Conservation (phyloP, 2,329 filamentous ascomycete species). For the Talaromyces islandicus region DNA sequence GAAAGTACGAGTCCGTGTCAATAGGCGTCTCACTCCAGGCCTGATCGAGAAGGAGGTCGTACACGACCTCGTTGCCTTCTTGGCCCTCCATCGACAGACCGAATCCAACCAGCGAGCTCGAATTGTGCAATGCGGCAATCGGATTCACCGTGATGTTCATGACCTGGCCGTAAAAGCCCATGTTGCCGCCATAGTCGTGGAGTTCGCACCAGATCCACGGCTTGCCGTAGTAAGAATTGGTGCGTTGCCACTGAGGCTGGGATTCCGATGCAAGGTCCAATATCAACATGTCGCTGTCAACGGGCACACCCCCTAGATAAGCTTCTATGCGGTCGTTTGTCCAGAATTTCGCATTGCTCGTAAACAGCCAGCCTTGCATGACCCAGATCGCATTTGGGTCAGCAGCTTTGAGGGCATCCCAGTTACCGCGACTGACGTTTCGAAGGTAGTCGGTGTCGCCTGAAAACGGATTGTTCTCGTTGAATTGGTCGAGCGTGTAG, state of each 20-base stretch:
- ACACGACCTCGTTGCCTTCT: conserved; percentile 50
- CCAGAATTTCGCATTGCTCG: conserved; percentile 42
- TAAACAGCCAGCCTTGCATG: conserved; percentile 52
- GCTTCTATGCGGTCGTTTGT: conserved; percentile 44
- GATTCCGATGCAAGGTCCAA: conserved; percentile 48
- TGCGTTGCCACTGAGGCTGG: conserved; percentile 46
- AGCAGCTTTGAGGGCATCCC: conserved; percentile 43
- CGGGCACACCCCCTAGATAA: conserved; percentile 43
- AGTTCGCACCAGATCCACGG: conserved; percentile 52
- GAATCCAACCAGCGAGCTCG: conserved; percentile 41
- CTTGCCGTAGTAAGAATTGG: conserved; percentile 46
- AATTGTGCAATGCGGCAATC: conserved; percentile 38
- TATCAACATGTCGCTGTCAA: conserved; percentile 43
- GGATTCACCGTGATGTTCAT: conserved; percentile 44
- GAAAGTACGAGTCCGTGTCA: conserved; percentile 42
- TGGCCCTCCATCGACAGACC: conserved; percentile 47
- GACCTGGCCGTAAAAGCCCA: conserved; percentile 47
- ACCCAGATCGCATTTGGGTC: conserved; percentile 47
- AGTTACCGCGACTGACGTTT: conserved; percentile 40
- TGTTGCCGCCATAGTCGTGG: conserved; percentile 46
- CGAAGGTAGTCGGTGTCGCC: conserved; percentile 40
- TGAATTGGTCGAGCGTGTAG: conserved; percentile 50
- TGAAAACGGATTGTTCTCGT: conserved; percentile 46
- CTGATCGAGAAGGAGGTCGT: conserved; percentile 47
- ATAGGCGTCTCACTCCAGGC: conserved; percentile 43